Evolutionary conservation across 208 protist genomes (phyloP).

Genomic region (Acanthamoeba lenticulata): DNA sequence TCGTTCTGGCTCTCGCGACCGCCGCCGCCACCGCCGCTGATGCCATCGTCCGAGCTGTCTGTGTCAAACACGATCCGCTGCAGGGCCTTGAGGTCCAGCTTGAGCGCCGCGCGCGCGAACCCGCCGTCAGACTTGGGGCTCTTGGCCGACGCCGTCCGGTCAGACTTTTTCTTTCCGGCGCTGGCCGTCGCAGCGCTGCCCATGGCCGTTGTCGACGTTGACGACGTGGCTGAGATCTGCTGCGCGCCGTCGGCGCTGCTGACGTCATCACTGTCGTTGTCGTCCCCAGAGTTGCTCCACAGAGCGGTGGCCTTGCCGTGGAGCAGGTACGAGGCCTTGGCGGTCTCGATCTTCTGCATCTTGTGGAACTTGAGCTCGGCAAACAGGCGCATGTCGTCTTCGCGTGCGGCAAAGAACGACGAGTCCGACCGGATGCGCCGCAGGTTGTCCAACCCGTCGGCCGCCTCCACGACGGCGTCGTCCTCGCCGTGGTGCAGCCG

Average conservation of each 20-base stretch:
- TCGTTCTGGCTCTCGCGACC: background rate
- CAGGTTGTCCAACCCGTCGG: background rate
- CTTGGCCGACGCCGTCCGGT: background rate
- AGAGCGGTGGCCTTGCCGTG: background rate
- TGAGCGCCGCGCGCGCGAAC: background rate
- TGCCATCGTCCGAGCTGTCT: background rate
- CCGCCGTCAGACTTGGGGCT: background rate
- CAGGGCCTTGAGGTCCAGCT: background rate
- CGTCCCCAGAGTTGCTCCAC: background rate
- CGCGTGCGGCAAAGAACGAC: slow-evolving; percentile 19
- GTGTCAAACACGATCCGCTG: slow-evolving; percentile 32
- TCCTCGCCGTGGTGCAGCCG: background rate
- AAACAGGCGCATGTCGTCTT: background rate
- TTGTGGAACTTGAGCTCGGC: slow-evolving; percentile 19
- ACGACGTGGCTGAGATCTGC: background rate
- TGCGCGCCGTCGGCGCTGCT: background rate
- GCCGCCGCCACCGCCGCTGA: background rate
- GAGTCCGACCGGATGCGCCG: slow-evolving; percentile 14
- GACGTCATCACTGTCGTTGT: no score
- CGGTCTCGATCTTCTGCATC: slow-evolving; percentile 57
- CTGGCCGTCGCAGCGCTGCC: background rate
- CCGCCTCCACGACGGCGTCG: background rate
- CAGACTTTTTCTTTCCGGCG: background rate
- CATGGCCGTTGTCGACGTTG: background rate
- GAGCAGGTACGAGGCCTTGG: background rate